Evolutionary conservation across 2,329 filamentous ascomycete species (phyloP).

Genomic region (Aspergillus udagawae): DNA sequence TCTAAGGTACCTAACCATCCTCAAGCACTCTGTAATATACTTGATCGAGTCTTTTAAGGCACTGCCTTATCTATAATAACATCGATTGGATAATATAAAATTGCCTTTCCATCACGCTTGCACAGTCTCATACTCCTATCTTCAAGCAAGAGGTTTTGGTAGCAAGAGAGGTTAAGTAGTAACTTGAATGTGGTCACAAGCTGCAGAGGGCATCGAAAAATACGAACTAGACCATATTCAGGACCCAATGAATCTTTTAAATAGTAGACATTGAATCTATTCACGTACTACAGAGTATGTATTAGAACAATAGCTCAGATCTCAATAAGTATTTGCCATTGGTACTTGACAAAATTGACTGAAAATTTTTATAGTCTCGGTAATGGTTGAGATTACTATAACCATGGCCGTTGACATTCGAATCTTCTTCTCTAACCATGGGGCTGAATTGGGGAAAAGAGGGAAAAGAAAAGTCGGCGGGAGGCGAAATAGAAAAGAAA

Average conservation of each 20-base stretch:
- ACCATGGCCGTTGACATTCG: slow-evolving; percentile 1
- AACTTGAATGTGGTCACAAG: background rate
- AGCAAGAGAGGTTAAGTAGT: background rate
- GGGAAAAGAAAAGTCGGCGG: no score
- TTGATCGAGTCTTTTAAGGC: background rate
- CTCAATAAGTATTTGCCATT: background rate
- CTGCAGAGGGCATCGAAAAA: background rate
- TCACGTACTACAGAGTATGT: background rate
- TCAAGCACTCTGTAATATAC: background rate
- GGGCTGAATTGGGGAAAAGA: background rate
- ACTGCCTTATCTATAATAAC: background rate
- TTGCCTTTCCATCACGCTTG: background rate
- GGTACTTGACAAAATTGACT: background rate
- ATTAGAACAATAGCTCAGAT: background rate
- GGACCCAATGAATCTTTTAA: background rate
- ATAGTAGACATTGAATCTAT: background rate
- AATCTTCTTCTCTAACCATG: slow-evolving; percentile 7
- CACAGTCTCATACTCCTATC: background rate
- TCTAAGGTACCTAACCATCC: no score
- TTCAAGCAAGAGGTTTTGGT: background rate
- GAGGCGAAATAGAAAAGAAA: background rate
- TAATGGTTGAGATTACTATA: background rate
- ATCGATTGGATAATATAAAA: background rate
- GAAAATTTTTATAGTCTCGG: background rate
- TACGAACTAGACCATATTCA: background rate